Evolutionary conservation across 2,329 filamentous ascomycete species (phyloP).

Genomic region (Colletotrichum sp.): DNA sequence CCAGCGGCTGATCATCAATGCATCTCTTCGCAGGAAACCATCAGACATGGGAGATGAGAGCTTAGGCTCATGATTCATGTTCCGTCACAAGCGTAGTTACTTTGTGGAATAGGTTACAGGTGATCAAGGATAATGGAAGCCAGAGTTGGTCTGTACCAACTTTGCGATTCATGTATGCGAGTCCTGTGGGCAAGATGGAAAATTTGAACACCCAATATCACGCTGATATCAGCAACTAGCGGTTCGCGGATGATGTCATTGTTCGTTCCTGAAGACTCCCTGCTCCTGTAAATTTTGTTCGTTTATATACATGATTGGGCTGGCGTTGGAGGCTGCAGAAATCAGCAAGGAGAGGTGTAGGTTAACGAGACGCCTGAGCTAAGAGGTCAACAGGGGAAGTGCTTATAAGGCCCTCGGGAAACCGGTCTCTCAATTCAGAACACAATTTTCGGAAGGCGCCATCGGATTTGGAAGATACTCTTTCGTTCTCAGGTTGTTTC

Average conservation of each 20-base stretch:
- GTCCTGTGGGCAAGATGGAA: neutral
- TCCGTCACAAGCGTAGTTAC: rapidly evolving
- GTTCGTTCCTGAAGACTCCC: neutral
- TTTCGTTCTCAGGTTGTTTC: neutral
- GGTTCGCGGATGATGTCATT: too few species aligned
- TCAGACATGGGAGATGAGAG: rapidly evolving
- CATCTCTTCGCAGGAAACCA: neutral
- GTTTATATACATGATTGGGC: neutral
- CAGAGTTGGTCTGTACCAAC: neutral
- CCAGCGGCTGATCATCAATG: neutral
- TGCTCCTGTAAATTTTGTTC: rapidly evolving
- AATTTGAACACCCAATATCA: too few species aligned
- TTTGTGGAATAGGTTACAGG: rapidly evolving
- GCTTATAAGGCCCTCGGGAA: neutral
- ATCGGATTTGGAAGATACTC: too few species aligned
- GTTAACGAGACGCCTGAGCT: rapidly evolving
- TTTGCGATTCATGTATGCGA: neutral
- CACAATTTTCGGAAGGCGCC: too few species aligned
- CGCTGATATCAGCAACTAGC: too few species aligned
- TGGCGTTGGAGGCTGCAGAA: neutral
- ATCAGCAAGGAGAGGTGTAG: rapidly evolving
- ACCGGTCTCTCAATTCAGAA: rapidly evolving
- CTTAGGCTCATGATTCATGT: neutral
- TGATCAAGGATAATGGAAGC: neutral
- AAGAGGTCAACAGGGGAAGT: rapidly evolving